phyloP scores from a whole-genome alignment of 768 basidiomycete genomes.

The Guyanaporus albipodus region DNA sequence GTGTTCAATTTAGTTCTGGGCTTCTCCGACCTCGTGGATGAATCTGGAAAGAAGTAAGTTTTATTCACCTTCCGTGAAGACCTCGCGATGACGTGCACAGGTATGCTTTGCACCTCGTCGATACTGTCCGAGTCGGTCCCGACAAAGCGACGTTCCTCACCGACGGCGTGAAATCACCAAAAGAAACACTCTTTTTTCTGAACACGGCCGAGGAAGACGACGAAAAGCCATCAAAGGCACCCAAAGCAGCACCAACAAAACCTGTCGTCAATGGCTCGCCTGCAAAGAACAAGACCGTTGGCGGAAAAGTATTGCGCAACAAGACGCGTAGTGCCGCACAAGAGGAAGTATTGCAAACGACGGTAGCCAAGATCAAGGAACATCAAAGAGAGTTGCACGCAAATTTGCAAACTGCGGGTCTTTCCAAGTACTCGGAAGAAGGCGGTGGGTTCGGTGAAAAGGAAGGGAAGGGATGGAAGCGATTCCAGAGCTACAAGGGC shows the following conservation, averaged over 20 bases:
- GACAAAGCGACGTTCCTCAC: conserved; percentile 70
- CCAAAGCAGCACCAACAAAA: conserved; percentile 49
- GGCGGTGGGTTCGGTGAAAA: conserved; percentile 71
- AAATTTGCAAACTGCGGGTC: conserved; percentile 70
- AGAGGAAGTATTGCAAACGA: conserved; percentile 77
- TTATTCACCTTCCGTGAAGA: not conserved
- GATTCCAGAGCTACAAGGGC: conserved; percentile 95
- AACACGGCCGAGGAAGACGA: conserved; percentile 55
- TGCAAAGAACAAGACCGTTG: conserved; percentile 68
- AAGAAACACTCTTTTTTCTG: conserved; percentile 87
- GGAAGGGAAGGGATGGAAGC: conserved; percentile 91
- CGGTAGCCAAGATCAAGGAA: conserved; percentile 72
- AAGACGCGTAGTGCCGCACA: conserved; percentile 87
- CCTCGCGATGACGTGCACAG: conserved; percentile 35
- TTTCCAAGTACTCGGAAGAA: conserved; percentile 80
- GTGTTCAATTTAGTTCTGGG: conserved; percentile 81
- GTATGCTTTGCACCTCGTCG: conserved; percentile 84
- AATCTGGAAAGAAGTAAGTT: conserved; percentile 71
- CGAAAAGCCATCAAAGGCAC: conserved; percentile 51
- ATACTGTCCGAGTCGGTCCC: conserved; percentile 77
- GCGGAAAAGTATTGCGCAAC: conserved; percentile 82
- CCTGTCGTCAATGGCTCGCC: conserved; percentile 63
- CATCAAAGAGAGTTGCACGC: conserved; percentile 85
- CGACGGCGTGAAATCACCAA: conserved; percentile 76
- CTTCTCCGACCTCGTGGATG: conserved; percentile 77